Conservation (phyloP, 495 filamentous ascomycete species). For the Rhypophila decipiens region DNA sequence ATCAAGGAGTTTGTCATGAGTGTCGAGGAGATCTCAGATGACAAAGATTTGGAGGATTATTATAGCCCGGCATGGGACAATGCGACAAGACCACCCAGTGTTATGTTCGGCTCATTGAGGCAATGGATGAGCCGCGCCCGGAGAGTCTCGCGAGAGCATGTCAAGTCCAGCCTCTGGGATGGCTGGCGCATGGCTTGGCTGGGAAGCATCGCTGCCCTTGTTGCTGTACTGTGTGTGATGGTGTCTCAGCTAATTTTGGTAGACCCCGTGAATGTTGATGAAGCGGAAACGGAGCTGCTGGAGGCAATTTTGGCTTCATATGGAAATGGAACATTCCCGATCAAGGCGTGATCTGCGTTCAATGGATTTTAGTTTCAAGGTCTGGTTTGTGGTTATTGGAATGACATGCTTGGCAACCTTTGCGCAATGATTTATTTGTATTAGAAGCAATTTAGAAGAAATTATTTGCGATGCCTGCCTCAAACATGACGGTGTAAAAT, state of each 20-base stretch:
- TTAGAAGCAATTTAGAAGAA: too few species aligned
- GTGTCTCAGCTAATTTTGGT: neutral
- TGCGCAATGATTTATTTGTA: too few species aligned
- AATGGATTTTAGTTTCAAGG: too few species aligned
- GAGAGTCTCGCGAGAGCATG: too few species aligned
- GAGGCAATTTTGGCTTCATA: neutral
- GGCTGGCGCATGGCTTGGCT: neutral
- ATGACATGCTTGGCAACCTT: too few species aligned
- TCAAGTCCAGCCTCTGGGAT: neutral
- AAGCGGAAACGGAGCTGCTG: neutral
- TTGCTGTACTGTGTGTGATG: neutral
- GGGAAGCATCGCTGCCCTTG: neutral
- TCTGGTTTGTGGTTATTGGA: too few species aligned
- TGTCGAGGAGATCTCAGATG: neutral
- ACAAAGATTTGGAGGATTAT: neutral
- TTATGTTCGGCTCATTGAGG: too few species aligned
- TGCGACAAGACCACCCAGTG: too few species aligned
- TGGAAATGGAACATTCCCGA: too few species aligned
- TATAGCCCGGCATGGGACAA: neutral
- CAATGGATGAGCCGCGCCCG: neutral
- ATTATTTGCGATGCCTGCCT: too few species aligned
- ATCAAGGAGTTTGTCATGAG: conserved; percentile 25
- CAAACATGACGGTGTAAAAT: too few species aligned
- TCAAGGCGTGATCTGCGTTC: too few species aligned
- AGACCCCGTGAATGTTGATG: neutral